These are phyloP conservation scores for Rhamnella rubrinervis DNA, from an alignment of 331 rosid genomes.

Conservation along the genomic window DNA sequence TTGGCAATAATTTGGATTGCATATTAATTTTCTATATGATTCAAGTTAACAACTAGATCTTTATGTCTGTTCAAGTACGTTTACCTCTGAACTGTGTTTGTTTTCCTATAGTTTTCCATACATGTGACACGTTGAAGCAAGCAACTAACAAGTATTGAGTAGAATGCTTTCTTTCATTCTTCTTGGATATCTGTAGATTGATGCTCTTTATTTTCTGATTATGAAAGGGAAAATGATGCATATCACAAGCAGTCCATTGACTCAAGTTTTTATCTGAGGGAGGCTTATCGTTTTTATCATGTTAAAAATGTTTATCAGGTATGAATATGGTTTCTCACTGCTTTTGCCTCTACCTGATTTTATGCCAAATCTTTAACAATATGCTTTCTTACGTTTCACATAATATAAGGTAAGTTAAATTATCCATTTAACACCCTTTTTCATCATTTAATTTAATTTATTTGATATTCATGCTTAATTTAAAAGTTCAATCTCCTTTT, in stretches of 20 bases:
- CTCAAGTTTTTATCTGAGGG: constrained; percentile 42
- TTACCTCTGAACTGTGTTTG: no score
- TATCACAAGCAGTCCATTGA: constrained; percentile 33
- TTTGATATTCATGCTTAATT: no score
- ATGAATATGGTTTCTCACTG: constrained; percentile 18
- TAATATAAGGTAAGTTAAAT: background rate
- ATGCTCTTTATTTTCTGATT: constrained; percentile 8
- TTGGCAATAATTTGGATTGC: no score
- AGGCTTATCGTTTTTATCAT: constrained; percentile 62
- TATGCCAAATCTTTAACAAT: background rate
- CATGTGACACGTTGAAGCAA: no score
- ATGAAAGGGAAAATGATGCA: constrained; percentile 45
- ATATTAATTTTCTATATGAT: no score
- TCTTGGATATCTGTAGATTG: background rate
- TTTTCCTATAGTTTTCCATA: no score
- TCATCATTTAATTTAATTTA: no score
- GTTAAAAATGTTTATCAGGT: constrained; percentile 74
- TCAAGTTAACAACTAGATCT: no score
- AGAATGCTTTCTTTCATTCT: background rate
- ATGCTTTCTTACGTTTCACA: background rate
- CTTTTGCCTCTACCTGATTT: background rate
- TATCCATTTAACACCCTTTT: no score
- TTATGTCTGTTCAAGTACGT: no score
- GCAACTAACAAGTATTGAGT: background rate
- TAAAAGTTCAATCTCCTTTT: no score